Base-by-base conservation (phyloP, 2,329 filamentous ascomycete genomes). In the Phyllosticta ampelicida region DNA sequence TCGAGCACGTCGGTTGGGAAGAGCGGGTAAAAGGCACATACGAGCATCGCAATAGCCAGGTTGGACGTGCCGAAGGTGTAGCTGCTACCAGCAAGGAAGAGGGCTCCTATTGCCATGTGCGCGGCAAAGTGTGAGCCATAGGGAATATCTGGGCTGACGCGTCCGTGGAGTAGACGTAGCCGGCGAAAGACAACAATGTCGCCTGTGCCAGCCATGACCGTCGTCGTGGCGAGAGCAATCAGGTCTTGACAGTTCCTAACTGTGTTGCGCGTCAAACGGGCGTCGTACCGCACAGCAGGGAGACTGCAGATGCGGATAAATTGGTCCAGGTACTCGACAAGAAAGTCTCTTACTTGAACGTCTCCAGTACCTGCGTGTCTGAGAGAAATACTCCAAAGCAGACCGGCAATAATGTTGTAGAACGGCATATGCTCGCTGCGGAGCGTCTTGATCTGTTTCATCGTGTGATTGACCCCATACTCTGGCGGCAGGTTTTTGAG, bases 161-260 rank as follows among this genome's bases (percentile, higher is more conserved):
- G 85, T 20, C 91, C 92, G 69, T 99, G 95, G 48, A 99, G 81
- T 16, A 88, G 84, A 16, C 94, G 86, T 29, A 99, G 79, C 13
- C 92, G 86, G 20, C 94, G 86, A 65, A 97, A 87, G 1, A 96
- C 85, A 1, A 82, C 75, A 19, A 99, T 76, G 67, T 99, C 95
- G 48, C 95, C 94, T 0, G 90, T 96, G 26, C 94, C 94, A 5
- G 95, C 90, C 92, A 97, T 97, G 55, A 97, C 89, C 1, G 87
- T 89, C 0, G 94, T 86, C 20, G 84, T 83, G 5, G 90, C 87
- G 5, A 99, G 77, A 0, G 89, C 89, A 10, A 96, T 74, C 2
- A 95, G 78, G 67, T 97, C 91, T 66, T 96, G 89, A 66, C 94
- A 97, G 76, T 95, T 95, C 44, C 90, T 82, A 1, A 91, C 86